phyloP scores from a whole-genome alignment of 2,329 filamentous ascomycete genomes.

The Aspergillus flavus region DNA sequence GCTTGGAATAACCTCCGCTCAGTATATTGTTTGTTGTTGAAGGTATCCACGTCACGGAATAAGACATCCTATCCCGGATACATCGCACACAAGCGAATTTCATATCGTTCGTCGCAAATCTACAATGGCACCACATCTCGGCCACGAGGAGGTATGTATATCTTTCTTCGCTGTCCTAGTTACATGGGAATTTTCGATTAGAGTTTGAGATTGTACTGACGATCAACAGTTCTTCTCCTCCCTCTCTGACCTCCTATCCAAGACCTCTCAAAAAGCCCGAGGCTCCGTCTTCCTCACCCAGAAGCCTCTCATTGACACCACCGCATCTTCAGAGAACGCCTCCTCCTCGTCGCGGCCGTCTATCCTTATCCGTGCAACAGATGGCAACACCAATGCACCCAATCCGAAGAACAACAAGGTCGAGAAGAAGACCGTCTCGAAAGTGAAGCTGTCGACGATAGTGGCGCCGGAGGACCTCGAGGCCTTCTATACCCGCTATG shows the following conservation, averaged over 20 bases:
- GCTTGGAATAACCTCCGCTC: not conserved
- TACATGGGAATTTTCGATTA: too few species aligned
- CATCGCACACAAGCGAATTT: not conserved
- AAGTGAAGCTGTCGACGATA: conserved; percentile 78
- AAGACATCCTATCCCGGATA: not conserved
- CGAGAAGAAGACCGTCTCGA: conserved; percentile 56
- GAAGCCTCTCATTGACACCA: conserved; percentile 36
- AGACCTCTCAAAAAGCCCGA: conserved; percentile 41
- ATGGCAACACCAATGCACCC: conserved; percentile 65
- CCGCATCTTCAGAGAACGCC: conserved; percentile 38
- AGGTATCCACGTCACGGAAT: too few species aligned
- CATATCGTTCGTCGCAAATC: not conserved
- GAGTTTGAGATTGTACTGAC: not conserved
- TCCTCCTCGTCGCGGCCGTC: conserved; percentile 69
- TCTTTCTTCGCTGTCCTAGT: not conserved
- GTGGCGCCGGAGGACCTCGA: conserved; percentile 77
- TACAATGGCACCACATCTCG: conserved; percentile 40
- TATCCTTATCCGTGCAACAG: conserved; percentile 79
- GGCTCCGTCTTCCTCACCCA: conserved; percentile 50
- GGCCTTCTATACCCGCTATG: conserved; percentile 79
- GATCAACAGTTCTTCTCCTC: conserved; percentile 45
- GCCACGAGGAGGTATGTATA: conserved; percentile 45
- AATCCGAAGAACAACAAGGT: conserved; percentile 41
- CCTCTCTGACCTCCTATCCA: conserved; percentile 42
- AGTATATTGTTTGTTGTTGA: not conserved